Evolutionary conservation across 768 basidiomycete genomes (phyloP).

Genomic region (Leucosporidium creatinivorum): DNA sequence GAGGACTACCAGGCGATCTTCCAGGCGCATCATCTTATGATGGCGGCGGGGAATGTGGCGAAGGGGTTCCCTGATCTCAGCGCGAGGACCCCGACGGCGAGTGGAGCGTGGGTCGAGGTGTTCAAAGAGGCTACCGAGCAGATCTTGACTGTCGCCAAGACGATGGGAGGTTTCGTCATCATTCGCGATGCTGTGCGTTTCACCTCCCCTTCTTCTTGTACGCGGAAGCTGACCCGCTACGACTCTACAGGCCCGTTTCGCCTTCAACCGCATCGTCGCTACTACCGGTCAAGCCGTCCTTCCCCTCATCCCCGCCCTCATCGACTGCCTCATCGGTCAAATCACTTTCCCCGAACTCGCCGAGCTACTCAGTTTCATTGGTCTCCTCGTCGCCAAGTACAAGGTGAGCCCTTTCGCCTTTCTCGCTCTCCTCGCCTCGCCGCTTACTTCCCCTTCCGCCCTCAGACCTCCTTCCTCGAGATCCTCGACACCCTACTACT

Average conservation of each 20-base stretch:
- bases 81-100: slow-evolving; percentile 57
- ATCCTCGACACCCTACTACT: slow-evolving; percentile 85
- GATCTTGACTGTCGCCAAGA: slow-evolving; percentile 75
- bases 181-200: slow-evolving; percentile 81
- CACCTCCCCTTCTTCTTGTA: neutral
- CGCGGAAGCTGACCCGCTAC: neutral
- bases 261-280: slow-evolving; percentile 85
- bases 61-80: slow-evolving; percentile 93
- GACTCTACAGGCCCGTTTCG: slow-evolving; percentile 66
- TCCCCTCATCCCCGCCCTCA: slow-evolving; percentile 77
- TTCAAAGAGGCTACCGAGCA: slow-evolving; percentile 81
- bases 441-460: neutral
- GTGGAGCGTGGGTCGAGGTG: slow-evolving; percentile 62
- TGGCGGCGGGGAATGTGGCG: slow-evolving; percentile 88
- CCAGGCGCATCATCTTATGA: slow-evolving; percentile 81
- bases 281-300: slow-evolving; percentile 81
- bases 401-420: slow-evolving; percentile 52
- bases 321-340: slow-evolving; percentile 80
- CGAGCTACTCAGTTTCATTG: slow-evolving; percentile 94
- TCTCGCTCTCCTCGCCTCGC: neutral
- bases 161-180: slow-evolving; percentile 75
- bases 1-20: slow-evolving; percentile 68
- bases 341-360: slow-evolving; percentile 87
- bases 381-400: slow-evolving; percentile 78
- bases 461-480: slow-evolving; percentile 70